Base-by-base conservation (phyloP, 2,329 filamentous ascomycete species). In the Plenodomus tracheiphilus region DNA sequence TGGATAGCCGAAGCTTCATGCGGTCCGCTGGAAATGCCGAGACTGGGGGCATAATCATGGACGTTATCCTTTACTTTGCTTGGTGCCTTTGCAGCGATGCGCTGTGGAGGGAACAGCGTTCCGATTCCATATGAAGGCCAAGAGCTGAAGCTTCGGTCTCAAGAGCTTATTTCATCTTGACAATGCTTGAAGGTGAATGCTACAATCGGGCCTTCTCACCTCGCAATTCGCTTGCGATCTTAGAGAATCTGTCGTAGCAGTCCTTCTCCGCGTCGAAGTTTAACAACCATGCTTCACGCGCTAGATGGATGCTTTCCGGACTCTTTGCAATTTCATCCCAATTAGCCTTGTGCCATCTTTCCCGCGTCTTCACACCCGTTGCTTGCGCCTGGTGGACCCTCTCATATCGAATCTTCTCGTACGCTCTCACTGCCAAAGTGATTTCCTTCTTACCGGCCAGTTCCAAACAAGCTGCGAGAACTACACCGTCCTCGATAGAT, bases 401-500 rank as follows among this genome's bases (percentile, higher is more conserved):
- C 36, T 62, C 58, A 30, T 65, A 67, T n/a, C 64, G 51, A 4
- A 74, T 61, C 22, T 66, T 64, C 34, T 69, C 68, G 47, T 71
- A 69, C 6, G 64, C 63, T 17, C 41, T 56, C n/a, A 65, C 45
- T 2, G 59, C 65, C 13, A 65, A 40, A 2, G 53, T 53, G 5
- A 69, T 56, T 16, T 65, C 52, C 2, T 41, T 47, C 51, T 66
- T 68, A 7, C 62, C 64, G 2, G 62, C 60, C 30, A 65, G 39
- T 39, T 63, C 57, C 30, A 68, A 38, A 40, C 63, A 66, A 3
- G 59, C 44, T 2, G 66, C 66, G 10, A 69, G 35, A 15, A 66
- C 63, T 1, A 66, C 60, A 8, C 64, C 65, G 58, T 81, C 81
- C 64, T 82, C 80, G 18, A 79, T 79, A 0, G 80, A 79, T 63